These are phyloP conservation scores for Fusarium ambrosium DNA, from an alignment of 2,329 filamentous ascomycete genomes.

Conservation along the genomic window DNA sequence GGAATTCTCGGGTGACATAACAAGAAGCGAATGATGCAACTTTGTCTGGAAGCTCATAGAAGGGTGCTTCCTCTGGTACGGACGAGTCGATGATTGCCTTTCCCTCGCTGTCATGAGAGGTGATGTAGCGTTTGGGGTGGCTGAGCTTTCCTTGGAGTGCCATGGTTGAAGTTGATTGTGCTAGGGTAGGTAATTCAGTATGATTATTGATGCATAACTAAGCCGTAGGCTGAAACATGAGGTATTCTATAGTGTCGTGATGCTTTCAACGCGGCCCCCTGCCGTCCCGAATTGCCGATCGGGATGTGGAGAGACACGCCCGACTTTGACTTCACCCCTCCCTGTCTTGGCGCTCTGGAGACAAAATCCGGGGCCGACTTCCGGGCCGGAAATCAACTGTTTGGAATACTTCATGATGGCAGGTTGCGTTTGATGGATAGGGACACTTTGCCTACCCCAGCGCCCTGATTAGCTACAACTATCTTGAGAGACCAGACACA, in stretches of 20 bases:
- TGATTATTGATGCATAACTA: not conserved
- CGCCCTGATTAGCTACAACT: too few relatives aligned
- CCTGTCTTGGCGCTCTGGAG: not conserved
- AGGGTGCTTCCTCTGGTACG: conserved; percentile 26
- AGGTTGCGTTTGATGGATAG: not conserved
- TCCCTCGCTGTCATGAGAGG: conserved; percentile 45
- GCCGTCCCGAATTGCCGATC: not conserved
- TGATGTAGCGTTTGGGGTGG: conserved; percentile 41
- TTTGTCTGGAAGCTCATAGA: conserved; percentile 33
- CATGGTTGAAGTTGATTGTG: conserved; percentile 7
- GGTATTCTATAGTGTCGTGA: not conserved
- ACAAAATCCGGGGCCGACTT: not conserved
- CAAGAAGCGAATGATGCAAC: conserved; percentile 43
- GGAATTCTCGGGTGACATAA: conserved; percentile 47
- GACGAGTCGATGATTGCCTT: conserved; percentile 42
- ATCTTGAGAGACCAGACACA: not conserved
- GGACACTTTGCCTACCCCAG: not conserved
- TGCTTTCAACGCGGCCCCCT: not conserved
- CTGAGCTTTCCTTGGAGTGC: conserved; percentile 40
- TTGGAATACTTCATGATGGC: not conserved
- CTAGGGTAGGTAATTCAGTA: too few relatives aligned
- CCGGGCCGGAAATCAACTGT: not conserved
- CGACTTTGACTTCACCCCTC: not conserved
- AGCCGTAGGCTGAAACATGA: not conserved
- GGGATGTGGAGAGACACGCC: conserved; percentile 29